Conservation (phyloP, 768 basidiomycete genomes). For the Pisolithus sp. region DNA sequence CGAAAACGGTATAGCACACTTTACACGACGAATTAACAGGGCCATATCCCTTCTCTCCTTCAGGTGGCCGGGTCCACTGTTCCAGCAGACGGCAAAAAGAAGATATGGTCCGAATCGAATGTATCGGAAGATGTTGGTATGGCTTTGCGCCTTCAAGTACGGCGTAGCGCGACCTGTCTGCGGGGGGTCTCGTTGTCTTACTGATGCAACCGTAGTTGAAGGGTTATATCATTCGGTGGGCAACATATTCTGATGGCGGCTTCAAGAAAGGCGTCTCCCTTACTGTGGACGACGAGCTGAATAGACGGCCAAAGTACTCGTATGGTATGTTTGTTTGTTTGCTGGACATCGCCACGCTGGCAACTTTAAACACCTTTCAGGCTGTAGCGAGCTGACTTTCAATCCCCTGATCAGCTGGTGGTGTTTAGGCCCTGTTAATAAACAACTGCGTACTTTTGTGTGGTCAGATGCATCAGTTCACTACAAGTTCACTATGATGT, state of each 20-base stretch:
- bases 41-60: slow-evolving; percentile 75
- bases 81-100: slow-evolving; percentile 47
- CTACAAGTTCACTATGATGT: slow-evolving; percentile 66
- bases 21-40: slow-evolving; percentile 82
- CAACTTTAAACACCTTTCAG: neutral
- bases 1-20: slow-evolving; percentile 84
- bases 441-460: slow-evolving; percentile 68
- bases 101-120: slow-evolving; percentile 62
- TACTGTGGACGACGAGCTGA: slow-evolving; percentile 88
- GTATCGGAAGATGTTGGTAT: slow-evolving; percentile 70
- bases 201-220: slow-evolving; percentile 26
- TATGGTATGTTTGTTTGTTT: slow-evolving; percentile 40
- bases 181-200: slow-evolving; percentile 46
- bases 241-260: slow-evolving; percentile 76
- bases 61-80: slow-evolving; percentile 81
- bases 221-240: slow-evolving; percentile 36
- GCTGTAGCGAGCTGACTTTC: slow-evolving; percentile 44
- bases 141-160: slow-evolving; percentile 49
- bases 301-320: slow-evolving; percentile 87
- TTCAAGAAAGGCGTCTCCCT: slow-evolving; percentile 92
- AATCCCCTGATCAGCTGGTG: slow-evolving; percentile 78
- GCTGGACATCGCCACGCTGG: neutral
- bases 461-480: slow-evolving; percentile 76
- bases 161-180: neutral
- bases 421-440: slow-evolving; percentile 73